Evolutionary conservation across 306 rosid genomes (phyloP).

Genomic region (Vigna trinervia): DNA sequence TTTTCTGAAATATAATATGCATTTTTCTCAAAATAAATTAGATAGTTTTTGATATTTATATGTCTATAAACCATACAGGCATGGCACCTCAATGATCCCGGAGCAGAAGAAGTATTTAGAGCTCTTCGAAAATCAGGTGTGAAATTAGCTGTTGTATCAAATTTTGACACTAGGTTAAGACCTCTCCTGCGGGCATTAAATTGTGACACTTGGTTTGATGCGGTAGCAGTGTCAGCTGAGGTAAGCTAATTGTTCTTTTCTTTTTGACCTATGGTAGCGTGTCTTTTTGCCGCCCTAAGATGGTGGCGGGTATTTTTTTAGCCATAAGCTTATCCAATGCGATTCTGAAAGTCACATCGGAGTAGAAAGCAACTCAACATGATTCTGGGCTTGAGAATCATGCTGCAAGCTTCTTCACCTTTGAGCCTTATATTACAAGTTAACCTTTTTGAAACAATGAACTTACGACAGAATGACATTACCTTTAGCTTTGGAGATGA

Average conservation of each 20-base stretch:
- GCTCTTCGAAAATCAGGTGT: constrained; percentile 84
- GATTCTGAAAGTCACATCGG: background rate
- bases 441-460: constrained; percentile 22
- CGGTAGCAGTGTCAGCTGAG: constrained; percentile 97
- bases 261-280: background rate
- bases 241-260: constrained; percentile 47
- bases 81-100: constrained; percentile 96
- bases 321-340: constrained; percentile 12
- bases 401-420: background rate
- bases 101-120: constrained; percentile 73
- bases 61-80: constrained; percentile 61
- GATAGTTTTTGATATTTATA: constrained; percentile 32
- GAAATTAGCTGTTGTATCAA: constrained; percentile 84
- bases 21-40: background rate
- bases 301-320: too few species aligned
- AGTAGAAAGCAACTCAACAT: constrained; percentile 18
- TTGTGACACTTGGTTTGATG: constrained; percentile 96
- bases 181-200: constrained; percentile 78
- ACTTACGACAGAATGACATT: background rate
- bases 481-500: background rate
- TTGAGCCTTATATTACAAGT: background rate
- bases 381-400: constrained; percentile 11
- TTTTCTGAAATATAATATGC: background rate
- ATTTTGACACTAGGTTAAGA: constrained; percentile 91
- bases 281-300: too few species aligned